phyloP scores from a whole-genome alignment of 2,329 filamentous ascomycete species.

The Pseudocercospora musae region DNA sequence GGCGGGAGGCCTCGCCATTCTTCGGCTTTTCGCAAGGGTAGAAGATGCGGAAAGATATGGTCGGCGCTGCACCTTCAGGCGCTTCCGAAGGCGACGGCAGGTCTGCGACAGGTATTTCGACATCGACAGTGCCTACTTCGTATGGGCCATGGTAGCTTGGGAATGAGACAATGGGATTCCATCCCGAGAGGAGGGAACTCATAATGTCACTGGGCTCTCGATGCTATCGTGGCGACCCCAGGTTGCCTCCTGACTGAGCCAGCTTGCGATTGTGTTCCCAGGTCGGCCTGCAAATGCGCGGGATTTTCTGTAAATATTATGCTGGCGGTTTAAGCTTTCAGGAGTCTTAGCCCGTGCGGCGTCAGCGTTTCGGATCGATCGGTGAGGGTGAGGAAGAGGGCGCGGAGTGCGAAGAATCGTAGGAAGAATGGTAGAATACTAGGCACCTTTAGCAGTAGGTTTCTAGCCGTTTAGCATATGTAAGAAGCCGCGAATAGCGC shows the following conservation, averaged over 20 bases:
- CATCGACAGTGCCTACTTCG: slow-evolving; percentile 73
- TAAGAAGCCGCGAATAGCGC: too few species aligned
- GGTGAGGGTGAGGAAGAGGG: background rate
- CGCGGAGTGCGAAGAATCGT: background rate
- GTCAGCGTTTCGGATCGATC: slow-evolving; percentile 1
- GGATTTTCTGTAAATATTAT: background rate
- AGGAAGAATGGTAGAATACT: background rate
- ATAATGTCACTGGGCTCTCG: slow-evolving; percentile 27
- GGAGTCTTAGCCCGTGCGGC: background rate
- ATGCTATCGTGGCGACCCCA: background rate
- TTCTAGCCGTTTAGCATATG: too few species aligned
- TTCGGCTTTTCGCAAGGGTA: slow-evolving; percentile 61
- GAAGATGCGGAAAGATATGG: slow-evolving; percentile 76
- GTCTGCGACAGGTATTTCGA: slow-evolving; percentile 68
- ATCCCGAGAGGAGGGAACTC: slow-evolving; percentile 41
- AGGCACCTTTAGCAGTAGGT: too few species aligned
- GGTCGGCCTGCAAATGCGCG: background rate
- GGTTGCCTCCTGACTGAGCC: background rate
- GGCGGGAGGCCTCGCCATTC: slow-evolving; percentile 47
- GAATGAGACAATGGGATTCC: slow-evolving; percentile 69
- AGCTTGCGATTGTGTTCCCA: background rate
- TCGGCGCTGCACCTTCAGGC: slow-evolving; percentile 58
- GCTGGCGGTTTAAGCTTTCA: background rate
- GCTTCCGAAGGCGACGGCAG: slow-evolving; percentile 56
- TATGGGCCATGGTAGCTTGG: slow-evolving; percentile 74